Evolutionary conservation across 148 eudicot species (phyloP), one percentile per base, ranked within the genome.

Genomic region (Polygonum maritimum): DNA sequence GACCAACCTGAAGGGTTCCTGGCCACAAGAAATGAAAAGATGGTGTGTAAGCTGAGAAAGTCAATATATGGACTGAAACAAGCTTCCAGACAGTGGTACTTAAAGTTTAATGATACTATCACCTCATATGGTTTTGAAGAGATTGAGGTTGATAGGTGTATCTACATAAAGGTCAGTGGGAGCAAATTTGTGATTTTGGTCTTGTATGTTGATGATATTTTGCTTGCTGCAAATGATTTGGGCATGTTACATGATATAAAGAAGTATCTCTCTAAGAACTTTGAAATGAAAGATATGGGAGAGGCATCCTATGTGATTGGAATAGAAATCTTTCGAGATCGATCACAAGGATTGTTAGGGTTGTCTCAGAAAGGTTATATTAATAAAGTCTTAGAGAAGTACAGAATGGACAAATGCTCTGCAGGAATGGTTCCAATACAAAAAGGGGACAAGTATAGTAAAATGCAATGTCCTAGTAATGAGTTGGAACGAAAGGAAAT

Each of bases 21-120:
- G 3, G 3, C 38, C 38, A 62, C 2, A 62, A 4, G 69, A 62
- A 62, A 22, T 9, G 36, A 62, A 62, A 2, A 4, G 5, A 62
- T 21, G 69, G 69, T 62, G 69, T 62, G 38, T 62, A 62, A 62
- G 38, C 19, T 47, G 12, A 73, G 21, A 22, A 73, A 73, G 18
- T n/a, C 54, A 16, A 44, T 73, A 73, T n/a, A 45, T 45, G 75
- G 26, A 73, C 12, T 73, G 5, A 73, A 73, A 73, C 55, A 73
- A 47, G 31, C 9, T 45, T 73, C 75, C 15, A 9, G n/a, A 73
- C 26, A 73, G 10, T 33, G 75, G 52, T 73, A 73, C 47, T 7
- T 73, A 6, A 73, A 18, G 45, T 41, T 41, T 6, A 41, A 41
- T 41, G 45, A 41, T 41, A 7, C 45, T 7, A 41, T 41, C 45